A percentile compares a stretch with the other conserved stretches of the same genome.
Evolutionary conservation across 2,329 filamentous ascomycete species (phyloP).

Genomic region (Aspergillus fijiensis): DNA sequence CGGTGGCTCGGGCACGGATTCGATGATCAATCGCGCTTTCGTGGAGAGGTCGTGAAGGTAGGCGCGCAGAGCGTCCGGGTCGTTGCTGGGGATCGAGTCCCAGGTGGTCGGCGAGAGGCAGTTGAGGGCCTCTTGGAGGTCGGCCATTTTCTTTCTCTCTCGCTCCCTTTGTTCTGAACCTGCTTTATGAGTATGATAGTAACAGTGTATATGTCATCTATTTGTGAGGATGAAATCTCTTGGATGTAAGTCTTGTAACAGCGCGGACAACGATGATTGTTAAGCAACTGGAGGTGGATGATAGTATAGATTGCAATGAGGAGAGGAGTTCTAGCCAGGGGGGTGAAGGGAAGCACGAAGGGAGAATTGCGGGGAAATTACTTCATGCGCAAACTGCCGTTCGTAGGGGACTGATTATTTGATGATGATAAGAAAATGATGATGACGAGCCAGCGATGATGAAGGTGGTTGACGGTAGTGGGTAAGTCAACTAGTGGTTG

Average conservation of each 20-base stretch:
- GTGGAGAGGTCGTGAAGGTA: conserved; percentile 63
- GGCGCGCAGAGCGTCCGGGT: conserved; percentile 49
- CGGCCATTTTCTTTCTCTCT: conserved; percentile 46
- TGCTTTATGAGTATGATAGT: neutral
- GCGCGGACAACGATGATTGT: no score
- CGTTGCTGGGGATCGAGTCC: conserved; percentile 48
- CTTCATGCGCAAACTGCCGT: neutral
- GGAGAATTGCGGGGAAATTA: neutral
- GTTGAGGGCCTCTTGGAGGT: conserved; percentile 60
- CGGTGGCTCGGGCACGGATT: conserved; percentile 67
- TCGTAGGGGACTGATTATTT: neutral
- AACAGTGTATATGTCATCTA: neutral
- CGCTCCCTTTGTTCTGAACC: neutral
- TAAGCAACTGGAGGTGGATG: no score
- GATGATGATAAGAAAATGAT: neutral
- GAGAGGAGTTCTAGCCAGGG: neutral
- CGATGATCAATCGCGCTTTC: conserved; percentile 68
- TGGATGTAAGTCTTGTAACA: no score
- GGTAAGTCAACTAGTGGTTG: no score
- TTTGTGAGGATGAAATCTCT: no score
- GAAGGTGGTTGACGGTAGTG: no score
- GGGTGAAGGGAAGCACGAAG: neutral
- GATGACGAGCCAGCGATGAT: neutral
- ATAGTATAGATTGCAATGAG: no score
- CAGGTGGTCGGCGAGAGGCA: conserved; percentile 58